Evolutionary conservation across 2,329 filamentous ascomycete species (phyloP).

Genomic region (Aspergillus fischeri): DNA sequence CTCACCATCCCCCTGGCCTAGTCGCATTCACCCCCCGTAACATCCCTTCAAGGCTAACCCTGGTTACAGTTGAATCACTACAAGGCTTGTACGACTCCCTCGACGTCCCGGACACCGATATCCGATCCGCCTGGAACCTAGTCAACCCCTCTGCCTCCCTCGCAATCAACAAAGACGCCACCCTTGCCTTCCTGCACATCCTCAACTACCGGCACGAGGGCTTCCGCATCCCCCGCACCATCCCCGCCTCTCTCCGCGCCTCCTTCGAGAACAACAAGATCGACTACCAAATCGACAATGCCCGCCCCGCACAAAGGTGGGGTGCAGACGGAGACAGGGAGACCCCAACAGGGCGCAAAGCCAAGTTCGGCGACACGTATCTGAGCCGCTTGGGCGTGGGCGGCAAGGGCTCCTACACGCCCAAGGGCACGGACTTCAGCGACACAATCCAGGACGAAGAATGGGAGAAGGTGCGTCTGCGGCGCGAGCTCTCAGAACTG

Average conservation of each 20-base stretch:
- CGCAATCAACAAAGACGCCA: slow-evolving; percentile 90
- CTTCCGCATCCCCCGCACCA: slow-evolving; percentile 84
- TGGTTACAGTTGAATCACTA: slow-evolving; percentile 64
- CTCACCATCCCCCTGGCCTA: neutral
- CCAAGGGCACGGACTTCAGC: slow-evolving; percentile 85
- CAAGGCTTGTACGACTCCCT: slow-evolving; percentile 73
- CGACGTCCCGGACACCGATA: slow-evolving; percentile 68
- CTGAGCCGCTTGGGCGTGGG: slow-evolving; percentile 78
- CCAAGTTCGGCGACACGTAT: slow-evolving; percentile 97
- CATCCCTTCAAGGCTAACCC: neutral
- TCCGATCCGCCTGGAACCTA: slow-evolving; percentile 92
- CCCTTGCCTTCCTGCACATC: slow-evolving; percentile 91
- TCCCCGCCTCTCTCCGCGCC: slow-evolving; percentile 83
- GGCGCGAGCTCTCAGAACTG: slow-evolving; percentile 85
- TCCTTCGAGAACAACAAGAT: slow-evolving; percentile 96
- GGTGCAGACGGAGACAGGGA: slow-evolving; percentile 72
- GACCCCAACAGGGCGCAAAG: slow-evolving; percentile 82
- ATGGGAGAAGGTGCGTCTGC: slow-evolving; percentile 94
- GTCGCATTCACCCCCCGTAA: too few relatives aligned
- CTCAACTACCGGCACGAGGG: slow-evolving; percentile 94
- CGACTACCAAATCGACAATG: slow-evolving; percentile 86
- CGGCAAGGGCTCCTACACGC: slow-evolving; percentile 71
- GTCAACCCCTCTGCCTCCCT: slow-evolving; percentile 83
- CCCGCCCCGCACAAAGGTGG: slow-evolving; percentile 69
- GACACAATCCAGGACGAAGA: slow-evolving; percentile 79